A percentile compares a stretch with the other conserved stretches of the same genome.
These are phyloP conservation scores for Suillus decipiens DNA, from an alignment of 768 basidiomycete genomes.

Conservation along the genomic window DNA sequence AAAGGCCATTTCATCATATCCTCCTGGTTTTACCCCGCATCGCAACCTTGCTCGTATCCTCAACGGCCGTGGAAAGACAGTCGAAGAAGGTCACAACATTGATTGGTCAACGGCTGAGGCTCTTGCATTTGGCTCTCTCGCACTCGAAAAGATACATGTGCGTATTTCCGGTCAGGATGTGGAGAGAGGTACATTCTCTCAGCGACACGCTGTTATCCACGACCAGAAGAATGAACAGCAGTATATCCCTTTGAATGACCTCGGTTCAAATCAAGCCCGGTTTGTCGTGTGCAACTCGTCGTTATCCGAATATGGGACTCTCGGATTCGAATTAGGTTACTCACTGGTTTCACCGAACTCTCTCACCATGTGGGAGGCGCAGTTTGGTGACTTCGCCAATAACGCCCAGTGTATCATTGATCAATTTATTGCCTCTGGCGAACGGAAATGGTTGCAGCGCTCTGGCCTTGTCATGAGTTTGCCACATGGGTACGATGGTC, in stretches of 20 bases:
- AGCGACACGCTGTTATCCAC: constrained; percentile 95
- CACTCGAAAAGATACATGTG: constrained; percentile 91
- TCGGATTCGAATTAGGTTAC: constrained; percentile 98
- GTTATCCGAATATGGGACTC: constrained; percentile 90
- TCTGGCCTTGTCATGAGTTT: constrained; percentile 86
- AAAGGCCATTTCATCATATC: constrained; percentile 83
- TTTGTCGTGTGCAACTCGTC: constrained; percentile 98
- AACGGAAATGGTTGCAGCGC: constrained; percentile 97
- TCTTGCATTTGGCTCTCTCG: constrained; percentile 91
- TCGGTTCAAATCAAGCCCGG: constrained; percentile 84
- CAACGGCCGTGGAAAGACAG: constrained; percentile 79
- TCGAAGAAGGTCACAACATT: constrained; percentile 88
- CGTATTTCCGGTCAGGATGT: constrained; percentile 98
- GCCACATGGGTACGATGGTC: constrained; percentile 97
- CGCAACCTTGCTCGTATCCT: constrained; percentile 95
- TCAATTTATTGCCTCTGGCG: constrained; percentile 97
- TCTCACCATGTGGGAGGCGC: constrained; percentile 97
- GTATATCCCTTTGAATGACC: constrained; percentile 86
- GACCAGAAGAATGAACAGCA: constrained; percentile 92
- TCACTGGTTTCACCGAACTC: constrained; percentile 94
- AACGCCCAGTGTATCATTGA: constrained; percentile 98
- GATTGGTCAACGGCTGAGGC: constrained; percentile 99
- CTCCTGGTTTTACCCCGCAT: constrained; percentile 83
- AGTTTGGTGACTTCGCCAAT: constrained; percentile 98
- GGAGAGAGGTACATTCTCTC: constrained; percentile 98